phyloP scores from a whole-genome alignment of 495 filamentous ascomycete species.

The Elaphomyces granulatus region DNA sequence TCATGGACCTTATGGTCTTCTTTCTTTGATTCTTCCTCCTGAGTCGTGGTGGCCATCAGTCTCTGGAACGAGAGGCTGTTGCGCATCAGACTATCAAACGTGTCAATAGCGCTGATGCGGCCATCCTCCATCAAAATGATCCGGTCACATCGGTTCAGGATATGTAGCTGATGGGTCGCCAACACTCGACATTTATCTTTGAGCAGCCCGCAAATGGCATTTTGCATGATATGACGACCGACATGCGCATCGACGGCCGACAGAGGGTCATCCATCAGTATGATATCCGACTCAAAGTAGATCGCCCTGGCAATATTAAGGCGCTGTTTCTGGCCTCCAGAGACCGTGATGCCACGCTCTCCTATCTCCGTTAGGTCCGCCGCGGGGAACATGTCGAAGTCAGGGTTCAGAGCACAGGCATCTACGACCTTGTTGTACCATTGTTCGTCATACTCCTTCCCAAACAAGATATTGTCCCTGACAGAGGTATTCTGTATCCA shows the following conservation, averaged over 20 bases:
- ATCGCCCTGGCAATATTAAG: slow-evolving; percentile 72
- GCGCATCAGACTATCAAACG: slow-evolving; percentile 72
- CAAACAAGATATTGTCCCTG: slow-evolving; percentile 81
- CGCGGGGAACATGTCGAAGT: slow-evolving; percentile 40
- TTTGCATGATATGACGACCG: slow-evolving; percentile 89
- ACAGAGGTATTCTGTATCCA: slow-evolving; percentile 94
- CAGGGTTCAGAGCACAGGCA: slow-evolving; percentile 41
- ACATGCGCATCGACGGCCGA: slow-evolving; percentile 79
- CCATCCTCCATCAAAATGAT: slow-evolving; percentile 87
- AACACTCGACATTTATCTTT: slow-evolving; percentile 81
- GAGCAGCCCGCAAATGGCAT: slow-evolving; percentile 80
- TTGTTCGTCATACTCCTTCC: slow-evolving; percentile 40
- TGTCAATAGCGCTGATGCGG: slow-evolving; percentile 67
- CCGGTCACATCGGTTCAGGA: slow-evolving; percentile 76
- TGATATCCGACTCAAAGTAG: slow-evolving; percentile 67
- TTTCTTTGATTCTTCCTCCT: slow-evolving; percentile 45
- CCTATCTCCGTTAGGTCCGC: slow-evolving; percentile 47
- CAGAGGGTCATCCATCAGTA: slow-evolving; percentile 75
- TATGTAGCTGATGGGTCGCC: slow-evolving; percentile 89
- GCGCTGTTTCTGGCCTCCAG: slow-evolving; percentile 53
- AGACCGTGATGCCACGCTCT: slow-evolving; percentile 47
- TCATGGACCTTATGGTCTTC: slow-evolving; percentile 30
- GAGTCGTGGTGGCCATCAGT: slow-evolving; percentile 69
- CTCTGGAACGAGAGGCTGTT: slow-evolving; percentile 58
- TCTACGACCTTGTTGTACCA: slow-evolving; percentile 46